Evolutionary conservation across 768 basidiomycete species (phyloP).

Genomic region (Kwoniella newhampshirensis): DNA sequence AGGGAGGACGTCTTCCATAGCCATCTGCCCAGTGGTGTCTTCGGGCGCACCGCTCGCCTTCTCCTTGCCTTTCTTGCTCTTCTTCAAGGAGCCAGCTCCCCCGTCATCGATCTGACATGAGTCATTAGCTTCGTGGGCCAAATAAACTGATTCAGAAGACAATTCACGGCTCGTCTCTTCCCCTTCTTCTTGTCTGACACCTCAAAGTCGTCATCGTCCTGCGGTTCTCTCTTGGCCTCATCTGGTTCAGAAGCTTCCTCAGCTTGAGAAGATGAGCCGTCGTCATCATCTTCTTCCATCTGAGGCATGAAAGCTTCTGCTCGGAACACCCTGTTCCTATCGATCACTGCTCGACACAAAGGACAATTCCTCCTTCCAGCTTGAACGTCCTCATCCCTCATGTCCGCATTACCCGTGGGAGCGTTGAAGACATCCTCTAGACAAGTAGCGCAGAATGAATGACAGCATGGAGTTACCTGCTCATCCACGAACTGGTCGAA

Average conservation of each 20-base stretch:
- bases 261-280: background rate
- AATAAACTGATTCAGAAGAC: no score
- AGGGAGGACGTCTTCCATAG: constrained; percentile 62
- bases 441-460: constrained; percentile 66
- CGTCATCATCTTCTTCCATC: constrained; percentile 52
- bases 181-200: constrained; percentile 53
- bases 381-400: constrained; percentile 47
- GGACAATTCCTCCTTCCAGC: constrained; percentile 57
- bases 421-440: constrained; percentile 60
- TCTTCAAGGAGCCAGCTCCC: constrained; percentile 1
- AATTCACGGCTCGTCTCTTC: constrained; percentile 23
- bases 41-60: constrained; percentile 29
- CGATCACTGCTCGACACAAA: constrained; percentile 63
- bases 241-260: constrained; percentile 35
- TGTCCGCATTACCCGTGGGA: constrained; percentile 53
- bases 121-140: no score
- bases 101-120: constrained; percentile 8
- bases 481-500: constrained; percentile 62
- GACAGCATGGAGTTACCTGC: constrained; percentile 63
- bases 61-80: constrained; percentile 9
- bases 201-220: constrained; percentile 50
- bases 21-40: constrained; percentile 18
- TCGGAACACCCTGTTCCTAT: constrained; percentile 59
- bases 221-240: constrained; percentile 38
- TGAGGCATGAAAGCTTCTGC: constrained; percentile 64